Conservation (phyloP, 192 early-diverging fungal genomes). For the Chytriomyces sp. region DNA sequence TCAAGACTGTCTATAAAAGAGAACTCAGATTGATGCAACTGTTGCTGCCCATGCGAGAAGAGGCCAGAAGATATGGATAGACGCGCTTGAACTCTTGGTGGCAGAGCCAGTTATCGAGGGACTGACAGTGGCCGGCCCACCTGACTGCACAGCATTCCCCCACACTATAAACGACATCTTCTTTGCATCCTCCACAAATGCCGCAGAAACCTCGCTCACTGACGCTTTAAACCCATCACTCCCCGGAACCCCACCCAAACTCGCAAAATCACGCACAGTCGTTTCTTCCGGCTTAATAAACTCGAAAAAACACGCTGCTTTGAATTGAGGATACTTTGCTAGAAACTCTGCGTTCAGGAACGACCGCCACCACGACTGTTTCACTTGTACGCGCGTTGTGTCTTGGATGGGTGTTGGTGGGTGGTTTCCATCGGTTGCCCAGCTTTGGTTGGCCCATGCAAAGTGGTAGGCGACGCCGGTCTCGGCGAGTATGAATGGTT, state of each 20-base stretch:
- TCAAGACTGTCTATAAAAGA: too few species aligned
- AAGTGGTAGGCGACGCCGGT: conserved; percentile 35
- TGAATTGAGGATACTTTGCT: conserved; percentile 30
- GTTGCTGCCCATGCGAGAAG: too few species aligned
- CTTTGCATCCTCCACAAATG: background rate
- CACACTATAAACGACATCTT: conserved; percentile 5
- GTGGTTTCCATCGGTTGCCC: background rate
- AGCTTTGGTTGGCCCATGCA: conserved; percentile 3
- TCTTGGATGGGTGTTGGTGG: too few species aligned
- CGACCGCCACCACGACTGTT: conserved; percentile 36
- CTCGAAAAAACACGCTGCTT: conserved; percentile 32
- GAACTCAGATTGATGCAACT: too few species aligned
- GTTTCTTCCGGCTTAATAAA: conserved; percentile 33
- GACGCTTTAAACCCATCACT: background rate
- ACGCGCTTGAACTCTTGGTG: background rate
- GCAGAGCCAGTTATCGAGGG: background rate
- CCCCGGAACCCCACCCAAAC: background rate
- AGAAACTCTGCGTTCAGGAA: conserved; percentile 24
- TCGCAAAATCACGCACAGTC: conserved; percentile 31
- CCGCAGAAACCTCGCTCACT: background rate
- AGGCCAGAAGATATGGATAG: background rate
- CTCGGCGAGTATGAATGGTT: conserved; percentile 29
- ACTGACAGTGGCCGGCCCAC: background rate
- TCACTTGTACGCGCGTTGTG: conserved; percentile 25
- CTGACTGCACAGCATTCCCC: background rate